Percentiles rank a stretch among this genome's conserved stretches.
phyloP scores from a whole-genome alignment of 1,284 basidiomycete species.

The Phellopilus nigrolimitatus region DNA sequence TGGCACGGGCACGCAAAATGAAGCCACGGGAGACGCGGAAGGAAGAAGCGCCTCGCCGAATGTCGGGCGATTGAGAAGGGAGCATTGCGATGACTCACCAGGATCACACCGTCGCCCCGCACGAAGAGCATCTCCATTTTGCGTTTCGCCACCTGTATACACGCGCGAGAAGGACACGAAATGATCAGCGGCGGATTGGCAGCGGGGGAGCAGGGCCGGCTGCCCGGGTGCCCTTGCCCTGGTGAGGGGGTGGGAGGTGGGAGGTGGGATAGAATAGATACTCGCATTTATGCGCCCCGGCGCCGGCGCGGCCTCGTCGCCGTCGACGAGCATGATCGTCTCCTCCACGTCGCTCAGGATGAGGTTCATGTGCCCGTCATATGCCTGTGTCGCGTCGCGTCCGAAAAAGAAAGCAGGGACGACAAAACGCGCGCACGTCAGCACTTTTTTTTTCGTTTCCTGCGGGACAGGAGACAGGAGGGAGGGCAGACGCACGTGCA shows the following conservation, averaged over 20 bases:
- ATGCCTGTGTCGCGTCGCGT: constrained; percentile 62
- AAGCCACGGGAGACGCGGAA: neutral
- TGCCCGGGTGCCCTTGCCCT: neutral
- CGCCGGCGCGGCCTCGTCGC: constrained; percentile 48
- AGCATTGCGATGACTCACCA: constrained; percentile 56
- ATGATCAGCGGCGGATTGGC: neutral
- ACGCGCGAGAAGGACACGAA: neutral
- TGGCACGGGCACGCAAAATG: too few species aligned
- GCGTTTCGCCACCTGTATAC: constrained; percentile 78
- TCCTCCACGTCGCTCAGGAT: constrained; percentile 98
- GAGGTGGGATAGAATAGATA: constrained; percentile 3
- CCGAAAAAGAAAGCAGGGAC: neutral
- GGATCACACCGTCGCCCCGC: constrained; percentile 89
- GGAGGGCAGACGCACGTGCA: constrained; percentile 67
- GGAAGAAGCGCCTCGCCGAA: neutral
- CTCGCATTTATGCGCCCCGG: constrained; percentile 61
- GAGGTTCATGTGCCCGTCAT: constrained; percentile 99
- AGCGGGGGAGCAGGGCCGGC: neutral
- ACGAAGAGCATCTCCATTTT: constrained; percentile 99
- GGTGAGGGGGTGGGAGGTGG: constrained; percentile 16
- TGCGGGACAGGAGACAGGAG: constrained; percentile 13
- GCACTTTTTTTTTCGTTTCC: constrained; percentile 23
- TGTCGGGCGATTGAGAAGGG: neutral
- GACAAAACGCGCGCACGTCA: constrained; percentile 9
- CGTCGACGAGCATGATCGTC: constrained; percentile 88